Conservation (phyloP, 345 rosid species). For the Rhodamnia rubescens region DNA sequence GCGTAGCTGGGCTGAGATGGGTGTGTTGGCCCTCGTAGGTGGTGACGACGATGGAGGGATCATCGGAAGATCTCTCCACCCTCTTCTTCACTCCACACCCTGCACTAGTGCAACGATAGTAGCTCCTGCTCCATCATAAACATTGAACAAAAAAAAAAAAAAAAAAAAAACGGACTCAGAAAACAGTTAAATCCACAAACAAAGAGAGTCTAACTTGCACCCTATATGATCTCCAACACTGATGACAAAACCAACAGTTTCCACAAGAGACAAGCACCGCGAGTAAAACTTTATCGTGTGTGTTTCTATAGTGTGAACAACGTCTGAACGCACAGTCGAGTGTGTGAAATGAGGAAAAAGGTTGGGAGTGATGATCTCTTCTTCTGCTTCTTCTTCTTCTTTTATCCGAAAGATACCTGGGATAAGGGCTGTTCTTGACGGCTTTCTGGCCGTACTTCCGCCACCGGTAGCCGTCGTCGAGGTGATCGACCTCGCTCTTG, state of each 20-base stretch:
- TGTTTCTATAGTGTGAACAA: neutral
- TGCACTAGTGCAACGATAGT: slow-evolving; percentile 90
- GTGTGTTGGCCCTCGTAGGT: slow-evolving; percentile 95
- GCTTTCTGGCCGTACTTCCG: slow-evolving; percentile 99
- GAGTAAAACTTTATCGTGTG: neutral
- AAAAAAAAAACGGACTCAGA: neutral
- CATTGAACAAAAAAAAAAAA: neutral
- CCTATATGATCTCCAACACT: neutral
- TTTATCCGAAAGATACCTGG: slow-evolving; percentile 42
- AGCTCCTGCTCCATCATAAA: slow-evolving; percentile 54
- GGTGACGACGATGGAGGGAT: slow-evolving; percentile 69
- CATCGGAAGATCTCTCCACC: slow-evolving; percentile 89
- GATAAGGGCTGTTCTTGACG: slow-evolving; percentile 92
- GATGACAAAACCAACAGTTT: neutral
- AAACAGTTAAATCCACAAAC: neutral
- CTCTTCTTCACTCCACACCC: slow-evolving; percentile 98
- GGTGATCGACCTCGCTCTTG: slow-evolving; percentile 83
- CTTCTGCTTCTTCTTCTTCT: neutral
- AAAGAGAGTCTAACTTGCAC: neutral
- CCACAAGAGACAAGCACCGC: neutral
- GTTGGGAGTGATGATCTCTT: too few relatives aligned
- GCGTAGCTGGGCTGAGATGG: slow-evolving; percentile 66
- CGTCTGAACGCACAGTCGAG: neutral
- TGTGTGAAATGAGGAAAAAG: neutral
- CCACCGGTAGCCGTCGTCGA: slow-evolving; percentile 98